phyloP scores from a whole-genome alignment of 805 yeast species.

The Yamadazyma ubonensis region DNA sequence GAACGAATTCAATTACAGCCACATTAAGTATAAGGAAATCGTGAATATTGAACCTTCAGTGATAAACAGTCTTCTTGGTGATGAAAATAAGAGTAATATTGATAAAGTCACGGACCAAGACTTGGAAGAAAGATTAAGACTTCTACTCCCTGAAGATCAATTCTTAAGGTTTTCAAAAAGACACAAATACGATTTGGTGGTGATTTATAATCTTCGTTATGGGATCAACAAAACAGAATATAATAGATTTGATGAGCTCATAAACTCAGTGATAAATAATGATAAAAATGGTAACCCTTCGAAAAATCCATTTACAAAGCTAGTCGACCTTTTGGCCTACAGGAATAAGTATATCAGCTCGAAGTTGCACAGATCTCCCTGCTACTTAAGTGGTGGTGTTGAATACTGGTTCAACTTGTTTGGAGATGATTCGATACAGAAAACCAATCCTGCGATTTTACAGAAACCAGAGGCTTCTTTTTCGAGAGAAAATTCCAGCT shows the following conservation, averaged over 20 bases:
- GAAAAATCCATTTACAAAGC: conserved; percentile 55
- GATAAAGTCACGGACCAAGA: conserved; percentile 57
- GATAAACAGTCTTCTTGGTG: conserved; percentile 28
- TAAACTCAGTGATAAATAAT: conserved; percentile 31
- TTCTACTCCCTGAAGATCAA: conserved; percentile 58
- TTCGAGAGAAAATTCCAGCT: conserved; percentile 16
- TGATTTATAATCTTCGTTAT: conserved; percentile 57
- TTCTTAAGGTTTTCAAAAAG: conserved; percentile 53
- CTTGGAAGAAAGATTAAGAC: conserved; percentile 58
- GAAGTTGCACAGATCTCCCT: conserved; percentile 30
- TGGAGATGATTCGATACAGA: conserved; percentile 27
- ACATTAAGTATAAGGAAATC: conserved; percentile 57
- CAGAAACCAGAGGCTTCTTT: conserved; percentile 20
- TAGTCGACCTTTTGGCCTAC: conserved; percentile 38
- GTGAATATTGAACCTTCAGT: conserved; percentile 71
- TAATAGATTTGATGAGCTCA: conserved; percentile 35
- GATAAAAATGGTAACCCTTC: conserved; percentile 40
- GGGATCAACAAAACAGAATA: conserved; percentile 24
- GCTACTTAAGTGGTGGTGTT: conserved; percentile 39
- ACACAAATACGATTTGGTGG: conserved; percentile 56
- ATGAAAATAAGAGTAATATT: conserved; percentile 13
- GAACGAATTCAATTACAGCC: conserved; percentile 58
- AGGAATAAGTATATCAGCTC: conserved; percentile 35
- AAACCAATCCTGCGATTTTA: conserved; percentile 16
- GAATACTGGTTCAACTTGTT: conserved; percentile 29